Evolutionary conservation across 192 early-diverging fungal genomes (phyloP).

Genomic region (Haplosporangium gracile): DNA sequence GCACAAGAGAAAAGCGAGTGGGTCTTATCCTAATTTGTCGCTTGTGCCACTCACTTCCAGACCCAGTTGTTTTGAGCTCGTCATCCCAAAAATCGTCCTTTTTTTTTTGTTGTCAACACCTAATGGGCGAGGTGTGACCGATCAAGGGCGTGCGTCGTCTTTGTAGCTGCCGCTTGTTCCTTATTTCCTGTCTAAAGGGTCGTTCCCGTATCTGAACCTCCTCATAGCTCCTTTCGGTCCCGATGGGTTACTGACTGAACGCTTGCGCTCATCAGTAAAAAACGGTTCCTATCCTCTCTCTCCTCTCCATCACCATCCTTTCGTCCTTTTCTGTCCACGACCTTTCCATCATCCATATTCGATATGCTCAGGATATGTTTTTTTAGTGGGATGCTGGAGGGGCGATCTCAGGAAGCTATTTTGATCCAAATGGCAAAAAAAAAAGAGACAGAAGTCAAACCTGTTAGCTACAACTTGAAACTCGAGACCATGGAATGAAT

Average conservation of each 20-base stretch:
- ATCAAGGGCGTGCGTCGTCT: background rate
- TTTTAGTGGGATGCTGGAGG: conserved; percentile 57
- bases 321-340: background rate
- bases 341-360: conserved; percentile 7
- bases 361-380: background rate
- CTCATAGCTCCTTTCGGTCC: background rate
- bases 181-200: background rate
- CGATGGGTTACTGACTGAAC: background rate
- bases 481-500: background rate
- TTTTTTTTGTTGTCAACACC: no score
- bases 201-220: background rate
- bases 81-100: background rate
- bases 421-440: background rate
- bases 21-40: background rate
- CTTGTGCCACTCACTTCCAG: background rate
- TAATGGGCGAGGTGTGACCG: background rate
- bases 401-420: conserved; percentile 53
- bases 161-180: background rate
- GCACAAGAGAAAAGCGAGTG: background rate
- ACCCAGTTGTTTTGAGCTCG: background rate
- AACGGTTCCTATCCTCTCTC: background rate
- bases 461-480: background rate
- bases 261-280: background rate
- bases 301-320: background rate
- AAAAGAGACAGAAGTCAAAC: background rate